Percentiles rank a stretch among this genome's conserved stretches.
Conservation (phyloP, 306 rosid genomes). For the Arachis hypogaea region DNA sequence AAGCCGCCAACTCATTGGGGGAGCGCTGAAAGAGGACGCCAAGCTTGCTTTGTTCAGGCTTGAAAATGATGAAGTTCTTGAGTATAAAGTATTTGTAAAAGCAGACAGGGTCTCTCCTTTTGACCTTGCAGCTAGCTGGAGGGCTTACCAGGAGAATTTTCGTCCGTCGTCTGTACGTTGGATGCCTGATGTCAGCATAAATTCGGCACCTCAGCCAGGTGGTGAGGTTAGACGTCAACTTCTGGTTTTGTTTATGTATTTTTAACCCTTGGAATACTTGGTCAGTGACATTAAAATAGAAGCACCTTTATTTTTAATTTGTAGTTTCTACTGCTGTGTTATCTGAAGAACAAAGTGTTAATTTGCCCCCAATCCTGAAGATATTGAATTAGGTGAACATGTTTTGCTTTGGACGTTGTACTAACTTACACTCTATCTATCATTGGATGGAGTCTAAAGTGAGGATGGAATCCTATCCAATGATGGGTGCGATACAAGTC, state of each 20-base stretch:
- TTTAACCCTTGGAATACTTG: background rate
- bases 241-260: constrained; percentile 11
- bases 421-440: too few species aligned
- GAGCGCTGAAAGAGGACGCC: constrained; percentile 86
- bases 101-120: constrained; percentile 96
- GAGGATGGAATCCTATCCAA: too few species aligned
- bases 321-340: background rate
- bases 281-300: constrained; percentile 2
- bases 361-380: constrained; percentile 15
- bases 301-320: constrained; percentile 12
- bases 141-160: constrained; percentile 93
- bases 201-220: constrained; percentile 67
- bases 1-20: constrained; percentile 76
- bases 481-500: too few species aligned
- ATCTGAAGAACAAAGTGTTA: constrained; percentile 9
- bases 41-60: constrained; percentile 81
- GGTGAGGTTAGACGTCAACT: constrained; percentile 58
- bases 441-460: too few species aligned
- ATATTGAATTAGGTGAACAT: background rate
- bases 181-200: constrained; percentile 90
- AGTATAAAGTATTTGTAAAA: constrained; percentile 81
- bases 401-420: too few species aligned
- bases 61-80: constrained; percentile 65
- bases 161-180: constrained; percentile 94
- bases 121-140: constrained; percentile 99